Evolutionary conservation across 805 yeast genomes (phyloP), one percentile per base, ranked within the genome.

Genomic region (Priceomyces haplophilus): DNA sequence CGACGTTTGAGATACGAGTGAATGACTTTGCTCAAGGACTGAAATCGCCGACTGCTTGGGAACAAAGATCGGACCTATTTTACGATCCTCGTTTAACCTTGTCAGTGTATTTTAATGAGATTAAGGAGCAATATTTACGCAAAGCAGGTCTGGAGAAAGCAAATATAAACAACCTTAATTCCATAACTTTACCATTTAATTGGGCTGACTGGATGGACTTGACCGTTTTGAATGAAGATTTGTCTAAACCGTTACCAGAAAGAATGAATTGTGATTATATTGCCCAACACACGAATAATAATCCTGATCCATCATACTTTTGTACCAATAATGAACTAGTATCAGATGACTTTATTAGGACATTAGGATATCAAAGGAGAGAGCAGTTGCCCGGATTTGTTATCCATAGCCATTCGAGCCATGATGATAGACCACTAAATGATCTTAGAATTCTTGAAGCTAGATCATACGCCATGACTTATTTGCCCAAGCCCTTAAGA

Each of bases 141-240:
- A 42, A 44, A 6, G 31, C 38, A 7, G 43, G 31, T 10, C 40
- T 32, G 11, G 18, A 21, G 29, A 30, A 38, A 40, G 43, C 37
- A 29, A 42, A 42, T 23, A 42, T 38, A 12, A 46, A 52, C 35
- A 23, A 45, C 33, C 41, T 59, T 40, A 45, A 37, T 15, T 37
- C 42, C n/a, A 38, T 52, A 7, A 43, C 46, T 4, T 46, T 64
- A 20, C 61, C 67, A 36, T 78, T 78, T 48, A 68, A 74, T 40
- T 78, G 82, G 82, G 63, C 69, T 8, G 82, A 78, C 47, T 78
- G 82, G 82, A 68, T 72, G 7, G 81, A 78, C 54, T 48, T 76
- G 40, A 61, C 75, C 1, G 44, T 51, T 10, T 53, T 77, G 34
- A 72, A 76, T 46, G 44, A 51, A 4, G 58, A 61, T 17, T 40